Evolutionary conservation across 2,329 filamentous ascomycete genomes (phyloP).

Genomic region (Juglanconis juglandina): DNA sequence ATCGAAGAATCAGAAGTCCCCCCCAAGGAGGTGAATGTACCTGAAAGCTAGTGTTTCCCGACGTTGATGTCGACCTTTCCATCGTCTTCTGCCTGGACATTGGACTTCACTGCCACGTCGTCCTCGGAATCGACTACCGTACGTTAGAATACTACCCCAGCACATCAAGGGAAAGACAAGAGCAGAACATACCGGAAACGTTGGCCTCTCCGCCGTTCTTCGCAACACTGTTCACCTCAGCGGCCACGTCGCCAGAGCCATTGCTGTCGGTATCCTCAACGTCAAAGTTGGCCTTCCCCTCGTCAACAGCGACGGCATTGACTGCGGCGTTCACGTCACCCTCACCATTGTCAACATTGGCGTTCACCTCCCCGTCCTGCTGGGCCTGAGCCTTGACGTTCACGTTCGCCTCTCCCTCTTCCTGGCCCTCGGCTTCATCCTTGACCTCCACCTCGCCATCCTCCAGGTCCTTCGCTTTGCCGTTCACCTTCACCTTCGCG

Average conservation of each 20-base stretch:
- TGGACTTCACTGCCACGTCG: too few species aligned
- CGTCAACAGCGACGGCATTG: neutral
- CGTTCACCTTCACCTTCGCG: too few species aligned
- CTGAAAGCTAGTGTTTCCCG: too few species aligned
- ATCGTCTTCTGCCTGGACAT: too few species aligned
- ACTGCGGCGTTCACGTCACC: neutral
- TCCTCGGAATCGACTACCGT: too few species aligned
- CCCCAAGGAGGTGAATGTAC: too few species aligned
- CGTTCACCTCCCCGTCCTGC: neutral
- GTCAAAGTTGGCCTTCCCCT: neutral
- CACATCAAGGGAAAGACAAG: too few species aligned
- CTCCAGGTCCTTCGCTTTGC: neutral
- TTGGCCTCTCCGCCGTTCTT: neutral
- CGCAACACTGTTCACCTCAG: neutral
- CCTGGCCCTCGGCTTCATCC: neutral
- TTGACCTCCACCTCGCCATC: neutral
- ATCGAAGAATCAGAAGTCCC: too few species aligned
- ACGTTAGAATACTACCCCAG: too few species aligned
- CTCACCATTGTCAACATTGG: neutral
- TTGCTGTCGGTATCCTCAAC: neutral
- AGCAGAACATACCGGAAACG: neutral
- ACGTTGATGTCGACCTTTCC: too few species aligned
- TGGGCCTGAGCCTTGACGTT: neutral
- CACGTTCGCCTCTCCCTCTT: neutral
- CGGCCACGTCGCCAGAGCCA: neutral